A percentile compares a stretch with the other conserved stretches of the same genome.
These are phyloP conservation scores for Yamadazyma blattariae DNA, from an alignment of 1,139 yeast genomes.

Conservation along the genomic window DNA sequence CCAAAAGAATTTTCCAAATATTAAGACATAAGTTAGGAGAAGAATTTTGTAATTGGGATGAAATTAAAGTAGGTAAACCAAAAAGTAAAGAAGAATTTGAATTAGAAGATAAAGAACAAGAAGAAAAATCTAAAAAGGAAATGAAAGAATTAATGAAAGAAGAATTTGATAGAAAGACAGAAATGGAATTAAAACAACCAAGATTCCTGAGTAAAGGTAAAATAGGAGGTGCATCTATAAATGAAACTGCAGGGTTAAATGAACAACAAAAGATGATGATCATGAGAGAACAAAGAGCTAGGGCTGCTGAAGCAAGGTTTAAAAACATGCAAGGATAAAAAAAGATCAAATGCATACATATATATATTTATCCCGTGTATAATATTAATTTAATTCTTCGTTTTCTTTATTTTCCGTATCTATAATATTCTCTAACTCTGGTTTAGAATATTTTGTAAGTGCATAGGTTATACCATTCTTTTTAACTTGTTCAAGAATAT, in stretches of 20 bases:
- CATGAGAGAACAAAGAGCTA: slow-evolving; percentile 91
- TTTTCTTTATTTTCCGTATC: slow-evolving; percentile 1
- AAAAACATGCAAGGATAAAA: slow-evolving; percentile 14
- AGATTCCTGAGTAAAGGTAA: slow-evolving; percentile 27
- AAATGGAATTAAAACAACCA: slow-evolving; percentile 35
- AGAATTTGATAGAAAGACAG: slow-evolving; percentile 39
- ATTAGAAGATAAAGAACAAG: slow-evolving; percentile 31
- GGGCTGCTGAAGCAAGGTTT: slow-evolving; percentile 94
- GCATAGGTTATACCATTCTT: slow-evolving; percentile 12
- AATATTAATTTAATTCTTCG: background rate
- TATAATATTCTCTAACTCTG: background rate
- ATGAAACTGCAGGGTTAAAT: slow-evolving; percentile 33
- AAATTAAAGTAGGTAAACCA: slow-evolving; percentile 65
- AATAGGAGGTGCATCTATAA: slow-evolving; percentile 21
- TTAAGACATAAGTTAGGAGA: slow-evolving; percentile 72
- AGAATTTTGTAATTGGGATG: slow-evolving; percentile 62
- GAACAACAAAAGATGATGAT: slow-evolving; percentile 73
- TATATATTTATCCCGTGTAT: background rate
- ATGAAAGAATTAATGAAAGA: slow-evolving; percentile 38
- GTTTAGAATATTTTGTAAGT: slow-evolving; percentile 13
- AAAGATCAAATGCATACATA: background rate
- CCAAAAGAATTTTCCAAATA: slow-evolving; percentile 61
- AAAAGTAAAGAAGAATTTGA: slow-evolving; percentile 63
- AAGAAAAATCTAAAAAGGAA: slow-evolving; percentile 32
- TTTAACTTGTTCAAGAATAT: slow-evolving; percentile 8